Evolutionary conservation across 208 protist species (phyloP).

Genomic region (Wallacemonas rigidus): DNA sequence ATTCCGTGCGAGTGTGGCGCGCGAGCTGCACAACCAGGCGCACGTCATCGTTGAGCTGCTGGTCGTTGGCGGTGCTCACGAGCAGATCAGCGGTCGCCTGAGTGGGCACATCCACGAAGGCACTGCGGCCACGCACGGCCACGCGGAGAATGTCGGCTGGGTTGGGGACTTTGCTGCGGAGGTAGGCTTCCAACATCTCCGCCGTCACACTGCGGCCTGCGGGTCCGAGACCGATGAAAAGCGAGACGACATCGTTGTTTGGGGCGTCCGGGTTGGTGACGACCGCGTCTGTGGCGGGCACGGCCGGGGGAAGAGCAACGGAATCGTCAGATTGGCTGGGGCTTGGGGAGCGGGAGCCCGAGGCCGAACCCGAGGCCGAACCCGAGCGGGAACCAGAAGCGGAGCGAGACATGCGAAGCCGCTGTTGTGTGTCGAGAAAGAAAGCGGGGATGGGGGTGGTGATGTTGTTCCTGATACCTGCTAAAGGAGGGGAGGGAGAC

Average conservation of each 20-base stretch:
- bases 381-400: slow-evolving; percentile 15
- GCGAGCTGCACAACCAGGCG: slow-evolving; percentile 67
- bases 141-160: slow-evolving; percentile 29
- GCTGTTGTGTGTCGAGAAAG: neutral
- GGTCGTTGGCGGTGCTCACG: slow-evolving; percentile 46
- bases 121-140: slow-evolving; percentile 69
- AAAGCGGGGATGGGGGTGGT: neutral
- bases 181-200: slow-evolving; percentile 26
- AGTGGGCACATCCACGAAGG: slow-evolving; percentile 65
- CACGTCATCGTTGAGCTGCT: slow-evolving; percentile 40
- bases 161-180: slow-evolving; percentile 31
- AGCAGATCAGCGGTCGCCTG: slow-evolving; percentile 48
- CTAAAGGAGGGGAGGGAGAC: no score
- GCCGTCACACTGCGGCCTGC: slow-evolving; percentile 32
- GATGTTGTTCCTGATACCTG: neutral
- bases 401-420: slow-evolving; percentile 3
- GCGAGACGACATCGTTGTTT: slow-evolving; percentile 30
- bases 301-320: slow-evolving; percentile 6
- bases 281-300: neutral
- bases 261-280: neutral
- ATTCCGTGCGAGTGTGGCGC: slow-evolving; percentile 29
- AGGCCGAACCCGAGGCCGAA: slow-evolving; percentile 1
- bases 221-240: slow-evolving; percentile 74
- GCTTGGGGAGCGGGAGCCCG: slow-evolving; percentile 9
- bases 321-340: slow-evolving; percentile 9